phyloP scores from a whole-genome alignment of 495 filamentous ascomycete species.

The Penicillium waksmanii region DNA sequence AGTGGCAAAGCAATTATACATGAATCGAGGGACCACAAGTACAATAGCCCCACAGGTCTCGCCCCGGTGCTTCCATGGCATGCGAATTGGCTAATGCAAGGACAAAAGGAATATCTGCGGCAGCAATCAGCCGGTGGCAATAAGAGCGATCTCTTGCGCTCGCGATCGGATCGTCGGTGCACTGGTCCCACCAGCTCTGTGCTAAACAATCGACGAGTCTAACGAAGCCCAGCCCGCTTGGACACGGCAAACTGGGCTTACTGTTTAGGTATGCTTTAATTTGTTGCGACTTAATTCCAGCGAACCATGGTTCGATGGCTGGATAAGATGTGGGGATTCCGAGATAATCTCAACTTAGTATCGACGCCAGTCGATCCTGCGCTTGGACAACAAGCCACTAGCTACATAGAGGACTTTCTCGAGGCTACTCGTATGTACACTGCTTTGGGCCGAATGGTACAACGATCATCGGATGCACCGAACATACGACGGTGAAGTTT shows the following conservation, averaged over 20 bases:
- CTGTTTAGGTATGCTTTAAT: neutral
- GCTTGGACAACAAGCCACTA: constrained; percentile 11
- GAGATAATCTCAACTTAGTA: constrained; percentile 21
- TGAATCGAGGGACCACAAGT: neutral
- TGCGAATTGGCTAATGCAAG: constrained; percentile 27
- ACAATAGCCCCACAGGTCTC: neutral
- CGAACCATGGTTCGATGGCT: constrained; percentile 8
- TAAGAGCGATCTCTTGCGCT: constrained; percentile 9
- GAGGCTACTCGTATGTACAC: neutral
- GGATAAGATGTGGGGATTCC: constrained; percentile 10
- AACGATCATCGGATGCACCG: neutral
- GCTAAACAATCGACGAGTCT: constrained; percentile 1
- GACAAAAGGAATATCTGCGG: constrained; percentile 28
- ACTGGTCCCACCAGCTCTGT: neutral
- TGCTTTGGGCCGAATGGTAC: neutral
- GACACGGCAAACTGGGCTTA: neutral
- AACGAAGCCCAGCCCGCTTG: neutral
- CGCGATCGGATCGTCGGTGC: constrained; percentile 22
- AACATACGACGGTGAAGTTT: neutral
- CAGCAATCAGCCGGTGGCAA: constrained; percentile 30
- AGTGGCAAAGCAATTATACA: constrained; percentile 2
- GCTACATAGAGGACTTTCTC: constrained; percentile 4
- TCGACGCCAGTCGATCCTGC: constrained; percentile 10
- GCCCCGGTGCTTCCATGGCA: neutral
- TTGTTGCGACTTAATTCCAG: constrained; percentile 6